These are phyloP conservation scores for Exophiala spinifera DNA, from an alignment of 2,329 filamentous ascomycete species.

Conservation along the genomic window DNA sequence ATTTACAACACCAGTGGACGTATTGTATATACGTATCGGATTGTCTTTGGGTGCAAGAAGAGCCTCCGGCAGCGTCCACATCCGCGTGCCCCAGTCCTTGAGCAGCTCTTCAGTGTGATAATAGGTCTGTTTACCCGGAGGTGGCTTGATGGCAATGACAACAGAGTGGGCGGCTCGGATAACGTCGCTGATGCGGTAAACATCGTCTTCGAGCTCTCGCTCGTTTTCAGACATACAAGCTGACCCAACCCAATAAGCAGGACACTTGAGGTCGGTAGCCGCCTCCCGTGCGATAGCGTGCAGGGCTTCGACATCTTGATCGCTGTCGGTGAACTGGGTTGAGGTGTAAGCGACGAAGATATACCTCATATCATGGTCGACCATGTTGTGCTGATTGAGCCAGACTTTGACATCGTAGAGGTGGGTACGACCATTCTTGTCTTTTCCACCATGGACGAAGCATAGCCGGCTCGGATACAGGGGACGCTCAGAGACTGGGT, in stretches of 20 bases:
- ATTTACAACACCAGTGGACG: constrained; percentile 18
- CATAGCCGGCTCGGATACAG: constrained; percentile 10
- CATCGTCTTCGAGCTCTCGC: constrained; percentile 19
- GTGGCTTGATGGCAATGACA: constrained; percentile 24
- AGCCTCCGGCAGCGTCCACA: constrained; percentile 31
- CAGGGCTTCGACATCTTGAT: constrained; percentile 17
- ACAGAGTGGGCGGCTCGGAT: constrained; percentile 25
- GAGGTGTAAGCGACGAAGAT: constrained; percentile 44
- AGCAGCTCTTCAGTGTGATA: constrained; percentile 14
- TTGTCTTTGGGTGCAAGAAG: constrained; percentile 27
- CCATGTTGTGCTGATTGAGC: constrained; percentile 9
- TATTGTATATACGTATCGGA: constrained; percentile 34
- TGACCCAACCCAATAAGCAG: constrained; percentile 7
- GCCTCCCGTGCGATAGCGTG: constrained; percentile 10
- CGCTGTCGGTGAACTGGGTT: constrained; percentile 36
- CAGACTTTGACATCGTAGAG: constrained; percentile 6
- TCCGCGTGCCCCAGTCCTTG: constrained; percentile 26
- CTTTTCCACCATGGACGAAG: constrained; percentile 3
- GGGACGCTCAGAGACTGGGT: constrained; percentile 9
- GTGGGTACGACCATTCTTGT: constrained; percentile 28
- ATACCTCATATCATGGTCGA: constrained; percentile 7
- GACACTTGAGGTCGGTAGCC: constrained; percentile 4
- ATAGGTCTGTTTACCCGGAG: constrained; percentile 6
- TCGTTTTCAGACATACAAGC: constrained; percentile 11
- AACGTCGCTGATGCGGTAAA: constrained; percentile 31